Base-by-base conservation (phyloP, 2,329 filamentous ascomycete genomes). In the Paecilomyces sp. region DNA sequence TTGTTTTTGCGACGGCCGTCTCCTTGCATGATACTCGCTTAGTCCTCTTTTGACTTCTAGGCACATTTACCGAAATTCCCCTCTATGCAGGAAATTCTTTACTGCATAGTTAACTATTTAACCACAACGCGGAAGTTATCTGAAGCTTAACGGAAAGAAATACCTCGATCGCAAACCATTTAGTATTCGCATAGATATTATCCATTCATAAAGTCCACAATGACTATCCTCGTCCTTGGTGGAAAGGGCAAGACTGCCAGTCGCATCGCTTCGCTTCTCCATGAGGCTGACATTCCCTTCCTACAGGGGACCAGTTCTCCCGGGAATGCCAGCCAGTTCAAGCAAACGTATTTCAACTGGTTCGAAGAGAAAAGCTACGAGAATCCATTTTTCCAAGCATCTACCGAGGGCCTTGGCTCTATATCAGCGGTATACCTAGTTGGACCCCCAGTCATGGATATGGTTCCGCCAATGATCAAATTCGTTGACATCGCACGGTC, bases 341-440 rank as follows among this genome's bases (percentile, higher is more conserved):
- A 28, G 25, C 53, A 57, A 12, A 34, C 18, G 3, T 25, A 41
- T n/a, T 60, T 63, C 47, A 60, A 63, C 57, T 63, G 61, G 61
- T 12, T 51, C 15, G 56, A 63, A 41, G 54, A 54, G 36, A 36
- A 34, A 5, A 63, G 60, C 3, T 63, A 58, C 22, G 30, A 15
- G 18, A 18, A 47, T 11, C 59, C 57, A 18, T 63, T 63, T 52
- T 8, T 9, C 7, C 8, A 28, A 18, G 58, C 54, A 8, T 34
- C 33, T 15, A 15, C 9, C 8, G 33, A 11, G 8, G 33, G 33
- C 13, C 3, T 34, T 3, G 13, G 33, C 2, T 4, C 22, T 13
- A 73, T 81, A 51, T 63, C 61, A 0, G 69, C 77, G 1, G 65
- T 81, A 30, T 81, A 77, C 62, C 66, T 82, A 13, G 67, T 82